phyloP scores from a whole-genome alignment of 441 rosid species.

The Populus hybrid region DNA sequence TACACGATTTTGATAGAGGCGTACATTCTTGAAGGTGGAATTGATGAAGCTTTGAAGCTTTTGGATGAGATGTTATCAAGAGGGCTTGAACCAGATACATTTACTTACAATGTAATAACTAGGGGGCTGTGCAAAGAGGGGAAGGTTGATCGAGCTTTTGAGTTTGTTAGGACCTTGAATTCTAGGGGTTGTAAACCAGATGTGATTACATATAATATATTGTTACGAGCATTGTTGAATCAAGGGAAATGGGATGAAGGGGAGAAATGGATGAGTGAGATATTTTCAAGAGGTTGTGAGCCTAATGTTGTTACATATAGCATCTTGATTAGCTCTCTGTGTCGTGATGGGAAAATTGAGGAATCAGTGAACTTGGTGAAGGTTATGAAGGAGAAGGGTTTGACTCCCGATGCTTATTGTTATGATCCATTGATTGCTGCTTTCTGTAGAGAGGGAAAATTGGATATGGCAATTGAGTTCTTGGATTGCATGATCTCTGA shows the following conservation, averaged over 20 bases:
- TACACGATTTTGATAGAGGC: slow-evolving; percentile 86
- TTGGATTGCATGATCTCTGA: slow-evolving; percentile 68
- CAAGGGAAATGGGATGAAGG: slow-evolving; percentile 69
- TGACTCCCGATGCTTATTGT: slow-evolving; percentile 69
- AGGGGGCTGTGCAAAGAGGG: slow-evolving; percentile 78
- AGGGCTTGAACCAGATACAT: slow-evolving; percentile 67
- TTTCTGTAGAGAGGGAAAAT: slow-evolving; percentile 62
- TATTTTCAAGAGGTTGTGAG: slow-evolving; percentile 53
- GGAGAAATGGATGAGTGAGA: slow-evolving; percentile 57
- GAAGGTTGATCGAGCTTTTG: slow-evolving; percentile 49
- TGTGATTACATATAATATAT: slow-evolving; percentile 57
- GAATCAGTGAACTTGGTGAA: slow-evolving; percentile 59
- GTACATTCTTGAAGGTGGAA: slow-evolving; percentile 47
- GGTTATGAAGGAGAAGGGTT: slow-evolving; percentile 55
- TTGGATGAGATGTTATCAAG: slow-evolving; percentile 65
- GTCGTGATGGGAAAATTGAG: slow-evolving; percentile 61
- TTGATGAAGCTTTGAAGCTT: slow-evolving; percentile 62
- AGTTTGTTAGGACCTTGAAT: slow-evolving; percentile 47
- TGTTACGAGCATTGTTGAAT: slow-evolving; percentile 57
- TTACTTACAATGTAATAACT: slow-evolving; percentile 61
- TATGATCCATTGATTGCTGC: slow-evolving; percentile 82
- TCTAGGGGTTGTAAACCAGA: slow-evolving; percentile 59
- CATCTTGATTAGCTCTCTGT: slow-evolving; percentile 57
- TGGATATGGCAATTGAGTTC: slow-evolving; percentile 70
- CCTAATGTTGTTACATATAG: slow-evolving; percentile 77